These are phyloP conservation scores for Coemansia sp. DNA, from an alignment of 192 early-diverging fungal species.

Conservation along the genomic window DNA sequence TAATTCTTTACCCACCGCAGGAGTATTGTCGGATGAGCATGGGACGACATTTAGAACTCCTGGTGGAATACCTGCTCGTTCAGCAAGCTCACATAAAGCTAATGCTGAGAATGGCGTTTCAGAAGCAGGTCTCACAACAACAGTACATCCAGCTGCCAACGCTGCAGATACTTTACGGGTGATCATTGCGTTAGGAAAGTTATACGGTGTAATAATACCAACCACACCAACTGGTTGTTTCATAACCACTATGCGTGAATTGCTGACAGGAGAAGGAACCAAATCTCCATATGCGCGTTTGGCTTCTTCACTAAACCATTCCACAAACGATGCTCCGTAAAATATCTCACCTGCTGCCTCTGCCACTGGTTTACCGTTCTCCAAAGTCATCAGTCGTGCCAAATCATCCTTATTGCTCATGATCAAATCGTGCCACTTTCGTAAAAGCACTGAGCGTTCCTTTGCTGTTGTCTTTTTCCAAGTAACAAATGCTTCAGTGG, in stretches of 20 bases:
- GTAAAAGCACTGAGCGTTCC: conserved; percentile 60
- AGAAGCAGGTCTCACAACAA: conserved; percentile 58
- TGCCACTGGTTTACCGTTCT: conserved; percentile 71
- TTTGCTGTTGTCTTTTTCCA: conserved; percentile 68
- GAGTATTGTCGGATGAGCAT: conserved; percentile 50
- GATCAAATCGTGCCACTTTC: conserved; percentile 66
- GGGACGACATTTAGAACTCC: conserved; percentile 57
- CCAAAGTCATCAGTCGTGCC: conserved; percentile 77
- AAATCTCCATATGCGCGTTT: conserved; percentile 74
- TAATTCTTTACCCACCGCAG: conserved; percentile 44
- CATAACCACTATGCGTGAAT: conserved; percentile 64
- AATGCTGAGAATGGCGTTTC: conserved; percentile 61
- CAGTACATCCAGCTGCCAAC: conserved; percentile 51
- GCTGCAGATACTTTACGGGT: conserved; percentile 51
- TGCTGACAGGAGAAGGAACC: conserved; percentile 61
- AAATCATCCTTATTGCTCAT: conserved; percentile 70
- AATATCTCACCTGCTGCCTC: conserved; percentile 62
- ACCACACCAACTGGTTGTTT: conserved; percentile 79
- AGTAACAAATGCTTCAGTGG: conserved; percentile 56
- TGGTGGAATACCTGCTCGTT: conserved; percentile 53
- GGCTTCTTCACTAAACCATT: conserved; percentile 88
- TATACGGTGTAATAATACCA: conserved; percentile 73
- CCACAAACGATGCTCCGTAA: conserved; percentile 68
- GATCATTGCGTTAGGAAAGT: conserved; percentile 87
- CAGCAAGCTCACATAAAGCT: conserved; percentile 55